Evolutionary conservation across 1,284 basidiomycete species (phyloP).

Genomic region (Sporisorium sorghi): DNA sequence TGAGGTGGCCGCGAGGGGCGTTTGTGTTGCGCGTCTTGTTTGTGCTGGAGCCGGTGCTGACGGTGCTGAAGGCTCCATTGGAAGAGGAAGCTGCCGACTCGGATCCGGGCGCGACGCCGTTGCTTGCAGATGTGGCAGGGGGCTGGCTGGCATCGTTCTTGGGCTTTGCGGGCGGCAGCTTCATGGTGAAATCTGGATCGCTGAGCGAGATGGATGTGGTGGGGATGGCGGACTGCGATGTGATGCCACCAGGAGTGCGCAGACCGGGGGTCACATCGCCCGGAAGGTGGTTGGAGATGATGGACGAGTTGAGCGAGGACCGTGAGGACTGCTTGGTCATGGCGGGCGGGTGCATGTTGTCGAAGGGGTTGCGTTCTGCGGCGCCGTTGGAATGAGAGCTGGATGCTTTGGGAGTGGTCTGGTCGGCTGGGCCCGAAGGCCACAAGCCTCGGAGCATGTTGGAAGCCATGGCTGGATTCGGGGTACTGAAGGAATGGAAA

Average conservation of each 20-base stretch:
- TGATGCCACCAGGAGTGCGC: slow-evolving; percentile 60
- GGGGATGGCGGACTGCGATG: slow-evolving; percentile 56
- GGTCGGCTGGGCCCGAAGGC: slow-evolving; percentile 61
- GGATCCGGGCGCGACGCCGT: slow-evolving; percentile 9
- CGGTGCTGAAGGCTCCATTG: slow-evolving; percentile 6
- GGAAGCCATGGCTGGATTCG: slow-evolving; percentile 34
- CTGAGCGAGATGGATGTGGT: slow-evolving; percentile 59
- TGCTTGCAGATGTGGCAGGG: slow-evolving; percentile 1
- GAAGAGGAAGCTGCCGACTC: slow-evolving; percentile 14
- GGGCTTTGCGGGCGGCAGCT: slow-evolving; percentile 60
- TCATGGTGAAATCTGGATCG: slow-evolving; percentile 68
- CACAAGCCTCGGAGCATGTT: slow-evolving; percentile 65
- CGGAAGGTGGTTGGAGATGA: slow-evolving; percentile 29
- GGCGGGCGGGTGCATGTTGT: slow-evolving; percentile 46
- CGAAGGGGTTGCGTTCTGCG: slow-evolving; percentile 64
- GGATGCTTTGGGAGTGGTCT: slow-evolving; percentile 60
- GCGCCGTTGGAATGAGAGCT: slow-evolving; percentile 51
- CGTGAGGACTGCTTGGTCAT: slow-evolving; percentile 41
- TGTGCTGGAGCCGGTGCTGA: slow-evolving; percentile 9
- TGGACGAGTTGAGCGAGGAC: slow-evolving; percentile 46
- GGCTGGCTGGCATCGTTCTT: slow-evolving; percentile 27
- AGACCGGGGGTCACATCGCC: slow-evolving; percentile 58
- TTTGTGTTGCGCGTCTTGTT: slow-evolving; percentile 59
- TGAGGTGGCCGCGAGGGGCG: slow-evolving; percentile 80
- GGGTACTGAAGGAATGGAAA: neutral